A percentile compares a stretch with the other conserved stretches of the same genome.
These are phyloP conservation scores for Retiboletus flavoniger DNA, from an alignment of 1,284 basidiomycete species.

Conservation along the genomic window DNA sequence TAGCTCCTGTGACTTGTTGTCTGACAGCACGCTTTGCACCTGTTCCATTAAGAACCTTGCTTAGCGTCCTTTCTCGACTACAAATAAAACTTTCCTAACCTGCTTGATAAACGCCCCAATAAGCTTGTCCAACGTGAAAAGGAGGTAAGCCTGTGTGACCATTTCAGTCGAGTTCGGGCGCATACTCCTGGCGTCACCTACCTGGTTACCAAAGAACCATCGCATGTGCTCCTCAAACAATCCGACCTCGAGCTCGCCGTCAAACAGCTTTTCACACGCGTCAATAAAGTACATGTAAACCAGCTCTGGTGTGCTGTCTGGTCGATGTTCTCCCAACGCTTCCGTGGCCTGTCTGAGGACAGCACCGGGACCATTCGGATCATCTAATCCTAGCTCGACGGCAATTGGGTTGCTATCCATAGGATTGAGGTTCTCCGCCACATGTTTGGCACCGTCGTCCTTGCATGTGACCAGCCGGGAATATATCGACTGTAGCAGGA, in stretches of 20 bases:
- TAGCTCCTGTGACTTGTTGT: slow-evolving; percentile 72
- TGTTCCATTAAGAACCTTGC: slow-evolving; percentile 33
- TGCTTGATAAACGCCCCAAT: slow-evolving; percentile 87
- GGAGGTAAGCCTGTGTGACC: slow-evolving; percentile 66
- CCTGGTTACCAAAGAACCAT: slow-evolving; percentile 96
- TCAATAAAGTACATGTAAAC: slow-evolving; percentile 89
- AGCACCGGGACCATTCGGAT: slow-evolving; percentile 69
- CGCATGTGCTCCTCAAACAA: slow-evolving; percentile 95
- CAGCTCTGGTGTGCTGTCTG: slow-evolving; percentile 49
- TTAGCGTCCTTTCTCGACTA: slow-evolving; percentile 10
- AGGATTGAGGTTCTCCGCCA: slow-evolving; percentile 57
- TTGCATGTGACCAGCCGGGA: slow-evolving; percentile 87
- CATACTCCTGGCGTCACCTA: slow-evolving; percentile 39
- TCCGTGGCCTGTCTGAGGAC: slow-evolving; percentile 65
- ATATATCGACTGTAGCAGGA: slow-evolving; percentile 73
- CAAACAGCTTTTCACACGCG: slow-evolving; percentile 92
- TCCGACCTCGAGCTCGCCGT: slow-evolving; percentile 85
- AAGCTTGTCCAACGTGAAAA: slow-evolving; percentile 92
- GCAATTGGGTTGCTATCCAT: slow-evolving; percentile 71
- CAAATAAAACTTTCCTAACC: slow-evolving; percentile 40
- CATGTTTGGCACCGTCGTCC: slow-evolving; percentile 66
- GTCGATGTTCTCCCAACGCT: slow-evolving; percentile 38
- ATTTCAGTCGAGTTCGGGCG: slow-evolving; percentile 13
- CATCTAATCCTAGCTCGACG: slow-evolving; percentile 70
- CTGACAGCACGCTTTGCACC: slow-evolving; percentile 82